Base-by-base conservation (phyloP, 2,329 filamentous ascomycete genomes). In the Tolypocladium tundrense region DNA sequence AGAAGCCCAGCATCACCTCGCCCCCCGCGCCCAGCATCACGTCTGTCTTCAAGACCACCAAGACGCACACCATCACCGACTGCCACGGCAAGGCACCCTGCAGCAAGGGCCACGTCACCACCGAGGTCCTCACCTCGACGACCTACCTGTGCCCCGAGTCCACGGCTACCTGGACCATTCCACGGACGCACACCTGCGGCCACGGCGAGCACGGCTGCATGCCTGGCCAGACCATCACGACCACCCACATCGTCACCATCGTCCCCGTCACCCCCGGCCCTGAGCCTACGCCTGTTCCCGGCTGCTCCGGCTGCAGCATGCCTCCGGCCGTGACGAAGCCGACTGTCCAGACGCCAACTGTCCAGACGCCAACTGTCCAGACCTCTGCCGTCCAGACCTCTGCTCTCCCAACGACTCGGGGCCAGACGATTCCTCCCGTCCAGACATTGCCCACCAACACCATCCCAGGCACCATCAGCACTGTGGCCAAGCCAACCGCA, bases 11-110 rank as follows among this genome's bases (percentile, higher is more conserved):
- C 2, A 57, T 61, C 1, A 62, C 63, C 27, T 60, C 60, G 37
- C 57, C 57, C 7, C 41, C 55, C n/a, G 55, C 58, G 8, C 43
- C 56, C 24, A 58, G 58, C 42, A 51, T 60, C 41, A 62, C 75
- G 56, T 72, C 70, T 33, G 72, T 79, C 65, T 69, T 82, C 72
- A 82, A 77, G 73, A 71, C 75, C 64, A 83, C 80, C 61, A 75
- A 76, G 65, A 74, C 81, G 67, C 73, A 79, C 65, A 85, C 81
- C 69, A 73, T 84, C 73, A 83, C 79, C 66, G 77, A 77, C 43
- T 85, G 82, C 76, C 75, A 73, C 52, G 76, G 81, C 53, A 75
- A 76, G 57, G 81, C 57, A 16, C 53, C 63, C 16, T 68, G 67
- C 59, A 42, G 51, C 59, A 63, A 64, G 58, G 63, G 61, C 51